Percentiles rank a stretch among this genome's conserved stretches.
phyloP scores from a whole-genome alignment of 2,329 filamentous ascomycete species.

The Huntiella abstrusa region DNA sequence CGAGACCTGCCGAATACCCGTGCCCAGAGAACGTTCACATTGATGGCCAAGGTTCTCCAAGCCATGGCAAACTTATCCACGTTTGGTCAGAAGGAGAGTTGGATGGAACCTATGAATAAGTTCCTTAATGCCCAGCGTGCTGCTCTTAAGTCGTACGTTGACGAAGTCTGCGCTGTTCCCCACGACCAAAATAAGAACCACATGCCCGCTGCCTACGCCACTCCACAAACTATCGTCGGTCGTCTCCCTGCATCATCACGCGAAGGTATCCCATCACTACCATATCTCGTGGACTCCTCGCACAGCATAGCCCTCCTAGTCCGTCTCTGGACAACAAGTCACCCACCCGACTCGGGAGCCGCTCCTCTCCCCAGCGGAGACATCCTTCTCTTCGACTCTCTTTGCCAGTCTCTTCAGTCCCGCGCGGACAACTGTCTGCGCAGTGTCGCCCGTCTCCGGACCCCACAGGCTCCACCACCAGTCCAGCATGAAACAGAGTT shows the following conservation, averaged over 20 bases:
- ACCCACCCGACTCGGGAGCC: slow-evolving; percentile 16
- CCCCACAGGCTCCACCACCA: not conserved
- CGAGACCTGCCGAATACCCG: slow-evolving; percentile 64
- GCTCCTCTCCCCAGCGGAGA: slow-evolving; percentile 27
- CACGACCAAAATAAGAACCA: slow-evolving; percentile 38
- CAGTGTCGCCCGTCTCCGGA: slow-evolving; percentile 27
- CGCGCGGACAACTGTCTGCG: slow-evolving; percentile 33
- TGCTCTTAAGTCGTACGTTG: slow-evolving; percentile 72
- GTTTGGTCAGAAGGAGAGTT: slow-evolving; percentile 89
- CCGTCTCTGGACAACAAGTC: slow-evolving; percentile 54
- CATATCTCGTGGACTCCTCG: slow-evolving; percentile 79
- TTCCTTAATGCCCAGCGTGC: slow-evolving; percentile 60
- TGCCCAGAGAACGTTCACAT: slow-evolving; percentile 71
- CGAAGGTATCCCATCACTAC: slow-evolving; percentile 83
- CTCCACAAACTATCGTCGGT: slow-evolving; percentile 73
- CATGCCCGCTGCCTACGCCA: slow-evolving; percentile 55
- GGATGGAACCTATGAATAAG: slow-evolving; percentile 97
- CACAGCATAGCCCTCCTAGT: slow-evolving; percentile 71
- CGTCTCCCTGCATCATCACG: slow-evolving; percentile 62
- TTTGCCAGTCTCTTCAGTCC: slow-evolving; percentile 31
- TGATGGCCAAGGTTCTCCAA: slow-evolving; percentile 84
- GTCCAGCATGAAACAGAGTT: slow-evolving; percentile 1
- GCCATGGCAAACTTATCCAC: slow-evolving; percentile 78
- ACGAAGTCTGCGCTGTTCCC: slow-evolving; percentile 68
- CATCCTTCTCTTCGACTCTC: slow-evolving; percentile 31